Base-by-base conservation (phyloP, 371 early-diverging fungal genomes). In the Umbelopsis sp. region DNA sequence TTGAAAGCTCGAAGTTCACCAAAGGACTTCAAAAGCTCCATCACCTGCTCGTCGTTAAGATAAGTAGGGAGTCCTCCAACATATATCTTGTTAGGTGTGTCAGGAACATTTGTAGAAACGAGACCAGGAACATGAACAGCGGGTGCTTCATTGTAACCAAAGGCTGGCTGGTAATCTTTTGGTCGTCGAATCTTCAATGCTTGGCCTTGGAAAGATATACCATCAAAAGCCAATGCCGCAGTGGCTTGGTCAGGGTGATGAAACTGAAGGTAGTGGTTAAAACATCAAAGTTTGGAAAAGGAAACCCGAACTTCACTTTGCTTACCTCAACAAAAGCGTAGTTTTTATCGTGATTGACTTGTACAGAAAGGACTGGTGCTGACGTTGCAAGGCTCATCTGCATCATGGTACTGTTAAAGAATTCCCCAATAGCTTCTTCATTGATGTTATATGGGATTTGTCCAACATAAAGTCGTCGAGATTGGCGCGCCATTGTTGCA, bases 311-410 rank as follows among this genome's bases (percentile, higher is more conserved):
- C 10, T 8, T 7, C 32, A 24, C 1, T n/a, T 41, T 10, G 63
- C 65, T 50, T 82, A 93, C 93, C 82, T 97, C 97, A 29, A 96
- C 91, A 80, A 97, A 97, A 5, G 97, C 97, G 78, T 95, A 97
- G 73, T 93, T 94, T 79, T 95, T 94, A 16, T 96, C 97, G 45
- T 88, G 88, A 75, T 96, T 96, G 70, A 97, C 92, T 72, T 95
- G 94, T 11, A 93, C 92, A 25, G 90, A 82, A 25, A 91, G 76
- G 18, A 95, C 94, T 0, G 93, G 88, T 41, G 87, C 70, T 35
- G 87, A 88, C 38, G 85, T 83, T 0, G 84, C 75, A 25, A 89
- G 72, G 65, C 86, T 85, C 69, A 91, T 80, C 72, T 92, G 85
- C 45, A 86, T 79, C 93, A 97, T 92, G 12, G 92, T 89, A 9